phyloP scores from a whole-genome alignment of 2,329 filamentous ascomycete species.

The Curvularia sp. region DNA sequence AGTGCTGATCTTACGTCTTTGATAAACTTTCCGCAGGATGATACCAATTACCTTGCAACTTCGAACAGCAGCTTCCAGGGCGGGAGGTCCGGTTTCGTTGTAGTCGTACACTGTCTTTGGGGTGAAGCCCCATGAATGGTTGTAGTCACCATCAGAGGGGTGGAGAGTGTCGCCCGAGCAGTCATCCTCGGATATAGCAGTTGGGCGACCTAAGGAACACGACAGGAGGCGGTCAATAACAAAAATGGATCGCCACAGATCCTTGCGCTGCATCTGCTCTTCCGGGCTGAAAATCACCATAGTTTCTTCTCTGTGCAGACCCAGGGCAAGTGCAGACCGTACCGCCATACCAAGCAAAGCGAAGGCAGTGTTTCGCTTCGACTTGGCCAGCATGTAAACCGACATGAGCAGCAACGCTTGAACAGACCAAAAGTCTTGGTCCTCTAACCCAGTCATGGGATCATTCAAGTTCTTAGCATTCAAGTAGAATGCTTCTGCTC shows the following conservation, averaged over 20 bases:
- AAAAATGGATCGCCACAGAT: slow-evolving; percentile 70
- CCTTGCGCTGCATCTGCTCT: slow-evolving; percentile 60
- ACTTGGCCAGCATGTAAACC: slow-evolving; percentile 67
- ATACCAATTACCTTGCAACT: slow-evolving; percentile 65
- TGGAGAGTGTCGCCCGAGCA: slow-evolving; percentile 60
- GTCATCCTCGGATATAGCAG: slow-evolving; percentile 67
- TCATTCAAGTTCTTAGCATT: slow-evolving; percentile 63
- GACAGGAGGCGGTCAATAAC: slow-evolving; percentile 70
- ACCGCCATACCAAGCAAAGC: slow-evolving; percentile 68
- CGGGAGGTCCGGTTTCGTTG: slow-evolving; percentile 48
- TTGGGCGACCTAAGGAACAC: slow-evolving; percentile 67
- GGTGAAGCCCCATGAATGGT: slow-evolving; percentile 26
- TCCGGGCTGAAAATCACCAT: slow-evolving; percentile 60
- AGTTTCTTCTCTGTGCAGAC: slow-evolving; percentile 67
- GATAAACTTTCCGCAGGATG: slow-evolving; percentile 67
- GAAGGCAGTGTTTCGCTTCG: slow-evolving; percentile 69
- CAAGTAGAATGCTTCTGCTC: slow-evolving; percentile 68
- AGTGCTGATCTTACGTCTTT: slow-evolving; percentile 65
- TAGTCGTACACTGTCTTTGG: slow-evolving; percentile 27
- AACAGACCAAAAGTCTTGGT: slow-evolving; percentile 69
- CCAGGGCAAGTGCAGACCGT: slow-evolving; percentile 67
- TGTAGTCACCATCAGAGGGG: slow-evolving; percentile 36
- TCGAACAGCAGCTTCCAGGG: slow-evolving; percentile 64
- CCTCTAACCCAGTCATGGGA: slow-evolving; percentile 61
- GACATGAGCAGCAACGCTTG: slow-evolving; percentile 70